phyloP scores from a whole-genome alignment of 2,329 filamentous ascomycete genomes.

The Alternaria atra region DNA sequence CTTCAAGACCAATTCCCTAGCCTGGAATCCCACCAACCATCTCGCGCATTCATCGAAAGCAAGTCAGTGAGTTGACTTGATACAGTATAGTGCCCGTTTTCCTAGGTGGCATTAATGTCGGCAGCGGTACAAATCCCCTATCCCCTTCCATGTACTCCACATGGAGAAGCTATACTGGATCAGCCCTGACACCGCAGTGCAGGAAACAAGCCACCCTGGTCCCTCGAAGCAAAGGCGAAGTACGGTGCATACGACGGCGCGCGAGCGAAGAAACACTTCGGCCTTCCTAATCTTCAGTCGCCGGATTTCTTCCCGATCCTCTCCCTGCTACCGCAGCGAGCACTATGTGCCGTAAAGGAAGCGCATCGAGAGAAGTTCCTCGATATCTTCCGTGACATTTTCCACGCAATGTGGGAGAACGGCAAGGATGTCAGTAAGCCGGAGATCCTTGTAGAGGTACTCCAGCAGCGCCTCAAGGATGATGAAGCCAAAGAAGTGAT shows the following conservation, averaged over 20 bases:
- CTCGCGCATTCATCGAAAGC: neutral
- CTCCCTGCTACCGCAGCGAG: constrained; percentile 69
- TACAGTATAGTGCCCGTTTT: constrained; percentile 75
- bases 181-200: constrained; percentile 12
- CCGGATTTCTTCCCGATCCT: constrained; percentile 65
- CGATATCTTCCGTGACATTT: constrained; percentile 64
- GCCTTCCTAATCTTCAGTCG: constrained; percentile 52
- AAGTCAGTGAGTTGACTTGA: constrained; percentile 16
- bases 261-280: constrained; percentile 63
- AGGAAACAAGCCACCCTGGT: constrained; percentile 81
- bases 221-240: constrained; percentile 70
- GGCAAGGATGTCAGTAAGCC: constrained; percentile 68
- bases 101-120: constrained; percentile 60
- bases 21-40: constrained; percentile 1
- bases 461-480: constrained; percentile 59
- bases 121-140: constrained; percentile 45
- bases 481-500: constrained; percentile 67
- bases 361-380: constrained; percentile 61
- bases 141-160: constrained; percentile 1
- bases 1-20: neutral
- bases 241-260: constrained; percentile 63
- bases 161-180: neutral
- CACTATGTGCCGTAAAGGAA: constrained; percentile 72
- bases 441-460: constrained; percentile 58
- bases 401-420: constrained; percentile 69